phyloP scores from a whole-genome alignment of 768 basidiomycete species.

The Suillus tomentosus region DNA sequence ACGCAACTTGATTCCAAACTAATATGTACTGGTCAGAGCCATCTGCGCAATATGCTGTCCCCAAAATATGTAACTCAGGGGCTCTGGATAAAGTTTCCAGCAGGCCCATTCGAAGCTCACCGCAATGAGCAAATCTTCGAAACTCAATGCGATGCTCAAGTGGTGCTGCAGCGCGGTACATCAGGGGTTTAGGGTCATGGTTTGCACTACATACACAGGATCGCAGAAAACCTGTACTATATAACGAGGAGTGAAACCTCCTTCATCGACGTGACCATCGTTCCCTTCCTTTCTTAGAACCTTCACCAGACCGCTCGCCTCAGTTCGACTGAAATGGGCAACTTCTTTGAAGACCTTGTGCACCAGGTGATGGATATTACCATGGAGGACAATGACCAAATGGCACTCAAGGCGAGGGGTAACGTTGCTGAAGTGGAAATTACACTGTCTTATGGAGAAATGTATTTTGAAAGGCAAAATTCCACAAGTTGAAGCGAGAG shows the following conservation, averaged over 20 bases:
- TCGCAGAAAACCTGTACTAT: not conserved
- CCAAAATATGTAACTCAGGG: not conserved
- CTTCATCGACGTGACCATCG: not conserved
- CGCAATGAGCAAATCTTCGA: not conserved
- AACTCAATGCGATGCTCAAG: not conserved
- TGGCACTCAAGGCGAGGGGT: constrained; percentile 25
- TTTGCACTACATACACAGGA: not conserved
- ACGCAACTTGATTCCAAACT: not conserved
- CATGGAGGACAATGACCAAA: constrained; percentile 26
- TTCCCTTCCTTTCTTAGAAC: not conserved
- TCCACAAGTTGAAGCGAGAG: constrained; percentile 30
- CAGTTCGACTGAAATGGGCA: constrained; percentile 22
- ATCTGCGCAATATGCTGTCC: not conserved
- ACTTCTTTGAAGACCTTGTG: constrained; percentile 32
- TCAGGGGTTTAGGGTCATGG: not conserved
- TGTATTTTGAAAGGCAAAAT: constrained; percentile 24
- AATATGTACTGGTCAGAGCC: not conserved
- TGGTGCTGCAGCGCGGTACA: not conserved
- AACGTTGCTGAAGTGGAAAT: not conserved
- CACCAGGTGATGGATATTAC: constrained; percentile 24
- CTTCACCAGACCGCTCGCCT: not conserved
- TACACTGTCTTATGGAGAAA: not conserved
- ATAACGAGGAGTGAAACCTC: not conserved
- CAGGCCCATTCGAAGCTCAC: not conserved
- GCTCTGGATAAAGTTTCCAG: not conserved